phyloP scores from a whole-genome alignment of 176 grass and related monocot genomes.

The Carex kokanica region DNA sequence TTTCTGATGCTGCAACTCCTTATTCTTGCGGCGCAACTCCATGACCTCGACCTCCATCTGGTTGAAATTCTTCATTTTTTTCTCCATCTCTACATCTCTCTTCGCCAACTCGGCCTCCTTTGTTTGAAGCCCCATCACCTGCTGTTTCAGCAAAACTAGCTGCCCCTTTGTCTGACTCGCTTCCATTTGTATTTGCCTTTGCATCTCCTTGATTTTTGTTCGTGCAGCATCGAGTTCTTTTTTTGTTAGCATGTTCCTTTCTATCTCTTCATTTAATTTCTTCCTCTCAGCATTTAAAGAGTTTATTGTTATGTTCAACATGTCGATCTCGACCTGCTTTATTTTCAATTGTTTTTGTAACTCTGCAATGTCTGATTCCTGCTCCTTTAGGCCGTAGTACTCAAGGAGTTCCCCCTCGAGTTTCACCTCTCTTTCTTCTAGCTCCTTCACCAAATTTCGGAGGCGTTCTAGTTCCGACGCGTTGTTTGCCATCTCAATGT shows the following conservation, averaged over 20 bases:
- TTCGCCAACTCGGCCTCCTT: conserved; percentile 68
- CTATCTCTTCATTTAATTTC: conserved; percentile 68
- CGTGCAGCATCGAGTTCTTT: conserved; percentile 55
- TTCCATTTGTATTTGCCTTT: conserved; percentile 73
- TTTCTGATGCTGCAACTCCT: conserved; percentile 88
- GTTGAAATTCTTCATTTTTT: conserved; percentile 74
- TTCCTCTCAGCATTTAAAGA: conserved; percentile 67
- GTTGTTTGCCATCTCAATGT: conserved; percentile 46
- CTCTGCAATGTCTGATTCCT: conserved; percentile 64
- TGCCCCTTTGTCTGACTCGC: conserved; percentile 72
- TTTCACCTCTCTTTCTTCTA: conserved; percentile 88
- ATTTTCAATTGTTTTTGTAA: conserved; percentile 88
- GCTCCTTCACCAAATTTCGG: conserved; percentile 44
- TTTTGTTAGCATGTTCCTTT: conserved; percentile 14
- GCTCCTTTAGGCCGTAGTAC: conserved; percentile 94
- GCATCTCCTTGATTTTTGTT: conserved; percentile 80
- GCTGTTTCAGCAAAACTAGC: conserved; percentile 83
- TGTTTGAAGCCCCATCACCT: conserved; percentile 59
- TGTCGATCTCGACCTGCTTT: conserved; percentile 63
- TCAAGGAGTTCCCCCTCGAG: conserved; percentile 70
- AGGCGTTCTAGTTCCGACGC: conserved; percentile 56
- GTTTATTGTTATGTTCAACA: conserved; percentile 68
- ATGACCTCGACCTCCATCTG: conserved; percentile 75
- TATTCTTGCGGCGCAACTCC: conserved; percentile 87
- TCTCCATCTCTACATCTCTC: conserved; percentile 65